phyloP scores from a whole-genome alignment of 78 protist species.

The Isochrysis galbana region DNA sequence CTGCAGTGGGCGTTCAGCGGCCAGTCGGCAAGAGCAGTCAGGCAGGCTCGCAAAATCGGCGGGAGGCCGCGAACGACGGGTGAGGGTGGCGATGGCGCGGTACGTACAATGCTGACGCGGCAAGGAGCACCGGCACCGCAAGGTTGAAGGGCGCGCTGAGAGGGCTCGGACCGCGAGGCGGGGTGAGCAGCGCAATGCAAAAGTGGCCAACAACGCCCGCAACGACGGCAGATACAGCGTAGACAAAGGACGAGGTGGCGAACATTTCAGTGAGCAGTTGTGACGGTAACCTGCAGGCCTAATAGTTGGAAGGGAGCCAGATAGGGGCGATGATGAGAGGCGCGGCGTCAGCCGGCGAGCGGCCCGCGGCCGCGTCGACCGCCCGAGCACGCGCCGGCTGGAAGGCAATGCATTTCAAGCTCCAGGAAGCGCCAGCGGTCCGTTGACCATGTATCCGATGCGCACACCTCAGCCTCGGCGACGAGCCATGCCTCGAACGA shows the following conservation, averaged over 20 bases:
- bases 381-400: too few relatives aligned
- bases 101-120: background rate
- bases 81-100: too few relatives aligned
- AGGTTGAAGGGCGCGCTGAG: slow-evolving; percentile 79
- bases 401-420: too few relatives aligned
- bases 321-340: too few relatives aligned
- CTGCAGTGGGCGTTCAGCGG: too few relatives aligned
- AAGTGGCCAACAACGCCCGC: slow-evolving; percentile 4
- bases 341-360: too few relatives aligned
- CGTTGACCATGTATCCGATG: background rate
- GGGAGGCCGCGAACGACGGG: too few relatives aligned
- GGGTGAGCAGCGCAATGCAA: background rate
- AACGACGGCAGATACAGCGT: slow-evolving; percentile 3
- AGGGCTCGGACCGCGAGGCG: background rate
- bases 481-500: slow-evolving; percentile 95
- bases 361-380: too few relatives aligned
- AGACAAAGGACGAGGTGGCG: background rate
- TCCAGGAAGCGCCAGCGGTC: too few relatives aligned
- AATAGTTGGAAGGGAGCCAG: too few relatives aligned
- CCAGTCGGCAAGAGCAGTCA: background rate
- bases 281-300: background rate
- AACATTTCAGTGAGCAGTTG: background rate
- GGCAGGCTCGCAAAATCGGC: too few relatives aligned
- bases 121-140: slow-evolving; percentile 38
- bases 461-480: slow-evolving; percentile 13